Conservation (phyloP, 192 early-diverging fungal genomes). For the Entomortierella beljakovae region DNA sequence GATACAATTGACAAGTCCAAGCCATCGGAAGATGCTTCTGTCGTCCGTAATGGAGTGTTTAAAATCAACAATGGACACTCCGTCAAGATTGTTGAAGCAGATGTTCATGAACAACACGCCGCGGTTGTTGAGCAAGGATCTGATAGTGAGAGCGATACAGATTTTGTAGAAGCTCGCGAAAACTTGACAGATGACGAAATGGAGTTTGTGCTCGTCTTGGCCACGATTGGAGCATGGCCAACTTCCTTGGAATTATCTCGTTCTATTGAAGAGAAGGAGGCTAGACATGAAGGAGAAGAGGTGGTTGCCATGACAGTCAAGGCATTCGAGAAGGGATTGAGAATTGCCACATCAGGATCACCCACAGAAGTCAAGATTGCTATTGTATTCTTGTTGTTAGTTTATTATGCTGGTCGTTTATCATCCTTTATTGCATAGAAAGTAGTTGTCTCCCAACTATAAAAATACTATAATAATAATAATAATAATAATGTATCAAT, state of each 20-base stretch:
- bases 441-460: too few relatives aligned
- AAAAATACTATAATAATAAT: too few relatives aligned
- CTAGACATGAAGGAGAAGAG: constrained; percentile 15
- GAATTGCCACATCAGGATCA: background rate
- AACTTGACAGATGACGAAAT: constrained; percentile 31
- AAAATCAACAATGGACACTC: constrained; percentile 8
- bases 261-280: background rate
- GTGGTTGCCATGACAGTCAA: constrained; percentile 16
- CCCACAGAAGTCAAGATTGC: constrained; percentile 23
- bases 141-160: constrained; percentile 21
- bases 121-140: constrained; percentile 1
- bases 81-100: constrained; percentile 14
- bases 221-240: constrained; percentile 26
- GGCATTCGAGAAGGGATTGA: constrained; percentile 15
- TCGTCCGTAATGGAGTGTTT: background rate
- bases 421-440: constrained; percentile 25
- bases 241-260: background rate
- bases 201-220: constrained; percentile 13
- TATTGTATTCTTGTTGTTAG: constrained; percentile 36
- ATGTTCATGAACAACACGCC: background rate
- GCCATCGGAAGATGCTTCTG: constrained; percentile 13
- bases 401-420: constrained; percentile 36
- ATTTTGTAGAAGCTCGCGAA: constrained; percentile 45
- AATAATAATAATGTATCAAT: too few relatives aligned
- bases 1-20: constrained; percentile 38